phyloP scores from a whole-genome alignment of 169 alveolate species.

The Eimeria falciformis region DNA sequence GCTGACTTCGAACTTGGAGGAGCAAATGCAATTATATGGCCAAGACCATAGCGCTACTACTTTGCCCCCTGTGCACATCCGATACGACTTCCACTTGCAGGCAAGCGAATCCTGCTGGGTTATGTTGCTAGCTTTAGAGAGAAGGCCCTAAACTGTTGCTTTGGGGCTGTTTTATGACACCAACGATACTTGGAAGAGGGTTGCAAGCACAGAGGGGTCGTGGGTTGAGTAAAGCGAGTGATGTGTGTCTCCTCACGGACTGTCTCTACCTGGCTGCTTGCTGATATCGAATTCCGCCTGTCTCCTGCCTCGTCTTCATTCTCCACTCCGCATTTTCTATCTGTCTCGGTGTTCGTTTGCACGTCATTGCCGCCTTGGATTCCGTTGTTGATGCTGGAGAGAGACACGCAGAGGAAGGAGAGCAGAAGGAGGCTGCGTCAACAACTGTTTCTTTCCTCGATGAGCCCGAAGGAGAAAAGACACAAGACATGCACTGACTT shows the following conservation, averaged over 20 bases:
- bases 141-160: too few species aligned
- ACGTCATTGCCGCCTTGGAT: too few species aligned
- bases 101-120: background rate
- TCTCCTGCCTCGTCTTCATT: background rate
- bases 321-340: background rate
- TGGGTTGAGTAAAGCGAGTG: too few species aligned
- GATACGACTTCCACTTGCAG: constrained; percentile 67
- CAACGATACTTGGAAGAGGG: too few species aligned
- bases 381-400: too few species aligned
- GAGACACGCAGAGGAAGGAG: too few species aligned
- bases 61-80: background rate
- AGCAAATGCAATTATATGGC: constrained; percentile 34
- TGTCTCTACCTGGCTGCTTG: background rate
- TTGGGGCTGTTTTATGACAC: too few species aligned
- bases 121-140: background rate
- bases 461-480: too few species aligned
- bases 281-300: background rate
- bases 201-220: too few species aligned
- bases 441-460: too few species aligned
- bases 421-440: too few species aligned
- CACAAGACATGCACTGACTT: too few species aligned
- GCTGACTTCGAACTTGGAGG: constrained; percentile 73
- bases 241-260: background rate
- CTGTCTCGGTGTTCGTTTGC: background rate
- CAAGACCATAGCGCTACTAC: constrained; percentile 41